These are phyloP conservation scores for Boletus tomentosulus DNA, from an alignment of 768 basidiomycete species.

Conservation along the genomic window DNA sequence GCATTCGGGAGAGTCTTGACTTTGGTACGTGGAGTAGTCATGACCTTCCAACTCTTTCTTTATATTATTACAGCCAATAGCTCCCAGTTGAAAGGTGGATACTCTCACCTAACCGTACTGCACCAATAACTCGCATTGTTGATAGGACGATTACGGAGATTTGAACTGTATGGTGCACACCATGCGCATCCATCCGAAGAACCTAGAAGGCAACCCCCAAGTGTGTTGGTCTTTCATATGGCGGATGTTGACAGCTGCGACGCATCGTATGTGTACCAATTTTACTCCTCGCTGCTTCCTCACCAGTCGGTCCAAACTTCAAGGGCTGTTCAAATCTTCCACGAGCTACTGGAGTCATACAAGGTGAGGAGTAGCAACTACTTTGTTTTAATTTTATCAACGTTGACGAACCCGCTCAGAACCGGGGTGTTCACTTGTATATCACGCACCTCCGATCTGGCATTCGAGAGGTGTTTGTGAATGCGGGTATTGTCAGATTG, in stretches of 20 bases:
- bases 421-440: constrained; percentile 42
- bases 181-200: constrained; percentile 86
- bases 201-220: constrained; percentile 70
- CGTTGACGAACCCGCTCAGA: constrained; percentile 22
- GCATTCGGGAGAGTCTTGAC: constrained; percentile 86
- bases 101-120: not conserved
- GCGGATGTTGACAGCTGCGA: constrained; percentile 89
- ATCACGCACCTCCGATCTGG: constrained; percentile 42
- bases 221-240: constrained; percentile 86
- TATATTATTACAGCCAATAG: constrained; percentile 67
- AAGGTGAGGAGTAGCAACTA: constrained; percentile 38
- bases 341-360: constrained; percentile 76
- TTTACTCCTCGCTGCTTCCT: not conserved
- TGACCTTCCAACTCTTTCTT: not conserved
- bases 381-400: not conserved
- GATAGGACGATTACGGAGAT: constrained; percentile 69
- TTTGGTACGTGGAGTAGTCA: constrained; percentile 56
- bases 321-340: constrained; percentile 81
- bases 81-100: constrained; percentile 78
- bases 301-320: constrained; percentile 4
- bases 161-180: constrained; percentile 84
- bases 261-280: constrained; percentile 67
- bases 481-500: constrained; percentile 40
- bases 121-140: not conserved
- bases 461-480: constrained; percentile 38